Evolutionary conservation across 352 stramenopile genomes (phyloP).

Genomic region (Phytophthora litchii): DNA sequence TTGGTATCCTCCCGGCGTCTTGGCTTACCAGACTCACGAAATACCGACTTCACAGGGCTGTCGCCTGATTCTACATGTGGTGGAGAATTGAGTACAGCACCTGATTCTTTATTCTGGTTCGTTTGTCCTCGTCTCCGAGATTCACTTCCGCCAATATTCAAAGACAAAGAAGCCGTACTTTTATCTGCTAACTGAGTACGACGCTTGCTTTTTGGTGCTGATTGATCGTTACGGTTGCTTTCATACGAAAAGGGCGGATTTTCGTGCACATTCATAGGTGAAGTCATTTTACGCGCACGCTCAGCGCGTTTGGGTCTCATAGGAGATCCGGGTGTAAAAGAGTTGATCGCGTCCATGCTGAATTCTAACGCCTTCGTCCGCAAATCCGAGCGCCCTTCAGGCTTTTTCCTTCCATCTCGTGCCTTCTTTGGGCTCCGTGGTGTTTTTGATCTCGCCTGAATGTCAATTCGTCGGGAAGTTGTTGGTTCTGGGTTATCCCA

Average conservation of each 20-base stretch:
- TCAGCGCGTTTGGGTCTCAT: conserved; percentile 21
- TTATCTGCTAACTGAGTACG: conserved; percentile 22
- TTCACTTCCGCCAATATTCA: conserved; percentile 18
- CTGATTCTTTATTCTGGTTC: conserved; percentile 21
- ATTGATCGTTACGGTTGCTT: conserved; percentile 16
- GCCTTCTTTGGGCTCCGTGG: conserved; percentile 28
- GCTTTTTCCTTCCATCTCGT: conserved; percentile 24
- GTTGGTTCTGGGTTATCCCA: conserved; percentile 24
- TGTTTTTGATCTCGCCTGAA: conserved; percentile 34
- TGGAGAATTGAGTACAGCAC: background rate
- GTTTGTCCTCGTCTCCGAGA: conserved; percentile 4
- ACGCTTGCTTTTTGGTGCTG: conserved; percentile 19
- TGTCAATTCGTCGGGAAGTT: conserved; percentile 37
- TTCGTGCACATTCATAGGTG: background rate
- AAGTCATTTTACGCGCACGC: conserved; percentile 15
- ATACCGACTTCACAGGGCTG: conserved; percentile 15
- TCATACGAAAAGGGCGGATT: conserved; percentile 13
- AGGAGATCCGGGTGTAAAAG: conserved; percentile 21
- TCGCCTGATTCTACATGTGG: conserved; percentile 23
- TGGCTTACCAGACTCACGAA: conserved; percentile 11
- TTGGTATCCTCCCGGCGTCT: conserved; percentile 33
- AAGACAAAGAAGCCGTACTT: conserved; percentile 1
- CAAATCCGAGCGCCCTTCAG: conserved; percentile 27
- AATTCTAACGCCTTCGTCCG: conserved; percentile 30
- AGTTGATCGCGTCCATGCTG: conserved; percentile 24